Conservation (phyloP, 2,329 filamentous ascomycete genomes). For the Colletotrichum sp. region DNA sequence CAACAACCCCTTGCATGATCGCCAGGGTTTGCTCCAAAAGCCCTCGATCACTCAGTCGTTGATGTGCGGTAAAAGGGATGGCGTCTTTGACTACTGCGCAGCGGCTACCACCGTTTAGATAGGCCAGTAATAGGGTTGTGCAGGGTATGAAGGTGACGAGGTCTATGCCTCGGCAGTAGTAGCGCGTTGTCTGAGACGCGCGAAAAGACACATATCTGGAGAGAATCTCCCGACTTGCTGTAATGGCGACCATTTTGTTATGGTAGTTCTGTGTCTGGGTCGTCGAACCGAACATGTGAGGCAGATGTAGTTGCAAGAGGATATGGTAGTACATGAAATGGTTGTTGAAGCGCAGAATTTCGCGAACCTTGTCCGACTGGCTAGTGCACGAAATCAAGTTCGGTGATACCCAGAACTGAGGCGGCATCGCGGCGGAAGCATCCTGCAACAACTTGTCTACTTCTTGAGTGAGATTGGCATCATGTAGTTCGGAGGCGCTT, state of each 20-base stretch:
- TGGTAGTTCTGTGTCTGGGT: background rate
- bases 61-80: slow-evolving; percentile 36
- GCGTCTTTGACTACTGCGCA: background rate
- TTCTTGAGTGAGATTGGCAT: slow-evolving; percentile 28
- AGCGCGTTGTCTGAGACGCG: slow-evolving; percentile 25
- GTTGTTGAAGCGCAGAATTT: slow-evolving; percentile 28
- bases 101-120: slow-evolving; percentile 27
- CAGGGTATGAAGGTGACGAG: slow-evolving; percentile 41
- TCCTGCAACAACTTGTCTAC: slow-evolving; percentile 37
- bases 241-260: slow-evolving; percentile 36
- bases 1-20: slow-evolving; percentile 34
- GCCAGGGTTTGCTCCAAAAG: slow-evolving; percentile 40
- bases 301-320: slow-evolving; percentile 43
- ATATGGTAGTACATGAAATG: slow-evolving; percentile 44
- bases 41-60: slow-evolving; percentile 42
- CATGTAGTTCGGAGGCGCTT: slow-evolving; percentile 29
- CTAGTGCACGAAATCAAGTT: slow-evolving; percentile 17
- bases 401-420: slow-evolving; percentile 39
- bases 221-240: slow-evolving; percentile 42
- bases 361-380: slow-evolving; percentile 16
- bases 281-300: slow-evolving; percentile 35
- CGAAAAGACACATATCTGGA: slow-evolving; percentile 38
- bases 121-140: slow-evolving; percentile 40
- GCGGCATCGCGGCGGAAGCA: slow-evolving; percentile 33
- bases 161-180: slow-evolving; percentile 31